Evolutionary conservation across 768 basidiomycete species (phyloP), one percentile per base, ranked within the genome.

Genomic region (Epithele typhae): DNA sequence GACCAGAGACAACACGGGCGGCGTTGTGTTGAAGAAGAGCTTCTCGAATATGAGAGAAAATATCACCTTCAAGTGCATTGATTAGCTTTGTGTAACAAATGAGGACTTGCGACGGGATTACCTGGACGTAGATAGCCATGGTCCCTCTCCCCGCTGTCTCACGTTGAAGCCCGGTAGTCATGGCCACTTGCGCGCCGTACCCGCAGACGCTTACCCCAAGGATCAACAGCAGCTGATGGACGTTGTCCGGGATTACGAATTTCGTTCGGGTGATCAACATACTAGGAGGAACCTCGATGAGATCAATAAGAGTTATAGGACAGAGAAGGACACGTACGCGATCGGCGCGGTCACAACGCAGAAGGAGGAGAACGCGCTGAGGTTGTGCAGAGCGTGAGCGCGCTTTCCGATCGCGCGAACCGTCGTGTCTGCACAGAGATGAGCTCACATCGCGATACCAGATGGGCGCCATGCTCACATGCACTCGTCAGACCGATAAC

Each of bases 351-450:
- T 63, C n/a, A 74, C 55, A 1, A 82, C 73, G 42, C 77, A 82
- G 52, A 77, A 69, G 5, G 73, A 61, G 1, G 84, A 79, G 61
- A 85, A 91, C 44, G 78, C 88, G 0, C 73, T 64, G 55, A 92
- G 72, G 2, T 77, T 70, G 60, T 94, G 91, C 47, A 91, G 62
- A 1, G 89, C 72, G 53, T 87, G 83, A 1, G 89, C 89, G 5
- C 83, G 74, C 47, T 76, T 81, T 0, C 91, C 90, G 30, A 92
- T 87, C 1, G 78, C 77, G 8, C 88, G 78, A 22, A 83, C 73
- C 3, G 68, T 62, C 0, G 73, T 71, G 50, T 75, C 78, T 79
- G 17, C 27, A 30, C 14, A 7, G 27, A 7, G 7, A 30, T 30
- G 8, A 30, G 27, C 27, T 30, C 27, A 14, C 7, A 30, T 30